Conservation (phyloP, 176 grass and related monocot species). For the Tillandsia fasciculata region DNA sequence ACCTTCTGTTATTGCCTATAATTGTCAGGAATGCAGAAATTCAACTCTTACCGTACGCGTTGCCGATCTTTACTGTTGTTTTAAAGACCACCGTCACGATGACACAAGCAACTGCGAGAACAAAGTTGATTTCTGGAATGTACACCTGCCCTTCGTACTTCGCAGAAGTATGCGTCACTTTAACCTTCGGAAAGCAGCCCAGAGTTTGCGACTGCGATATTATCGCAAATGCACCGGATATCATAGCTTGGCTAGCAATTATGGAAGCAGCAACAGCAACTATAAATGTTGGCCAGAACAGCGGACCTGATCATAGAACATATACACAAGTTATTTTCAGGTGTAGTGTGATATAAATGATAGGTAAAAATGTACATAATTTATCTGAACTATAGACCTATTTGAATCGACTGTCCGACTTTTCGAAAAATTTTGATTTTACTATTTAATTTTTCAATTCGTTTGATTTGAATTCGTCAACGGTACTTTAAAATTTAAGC, state of each 20-base stretch:
- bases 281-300: slow-evolving; percentile 61
- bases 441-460: no score
- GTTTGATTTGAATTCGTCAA: no score
- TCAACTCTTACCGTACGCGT: slow-evolving; percentile 43
- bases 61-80: slow-evolving; percentile 45
- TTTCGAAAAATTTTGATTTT: no score
- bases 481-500: no score
- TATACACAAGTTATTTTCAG: neutral
- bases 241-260: slow-evolving; percentile 69
- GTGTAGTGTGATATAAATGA: neutral
- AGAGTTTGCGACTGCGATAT: slow-evolving; percentile 43
- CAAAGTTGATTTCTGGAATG: slow-evolving; percentile 60
- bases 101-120: slow-evolving; percentile 37
- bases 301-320: slow-evolving; percentile 21
- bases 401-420: no score
- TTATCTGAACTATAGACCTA: no score
- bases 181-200: slow-evolving; percentile 52
- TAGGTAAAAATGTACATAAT: no score
- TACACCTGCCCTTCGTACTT: slow-evolving; percentile 67
- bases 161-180: slow-evolving; percentile 51
- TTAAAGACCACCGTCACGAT: slow-evolving; percentile 37
- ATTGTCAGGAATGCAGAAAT: neutral
- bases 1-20: neutral
- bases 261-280: slow-evolving; percentile 45
- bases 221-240: slow-evolving; percentile 55